Base-by-base conservation (phyloP, 805 yeast species). In the Yueomyces sp. region DNA sequence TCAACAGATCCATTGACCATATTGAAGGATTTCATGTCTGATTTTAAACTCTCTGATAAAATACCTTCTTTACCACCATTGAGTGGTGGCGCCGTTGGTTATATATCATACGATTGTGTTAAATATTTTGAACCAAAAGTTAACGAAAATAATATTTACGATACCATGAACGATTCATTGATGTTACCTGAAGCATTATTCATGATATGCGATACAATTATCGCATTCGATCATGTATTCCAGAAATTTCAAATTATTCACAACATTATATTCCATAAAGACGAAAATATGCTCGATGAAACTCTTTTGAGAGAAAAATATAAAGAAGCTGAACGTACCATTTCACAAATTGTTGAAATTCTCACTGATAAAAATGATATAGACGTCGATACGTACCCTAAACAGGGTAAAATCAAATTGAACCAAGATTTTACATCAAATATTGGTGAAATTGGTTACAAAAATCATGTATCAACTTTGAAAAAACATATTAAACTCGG, bases 81-180 rank as follows among this genome's bases (percentile, higher is more conserved):
- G 45, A 80, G 88, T 53, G 98, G 99, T 45, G 99, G 99, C 49
- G 97, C 97, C 4, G 74, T 90, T 44, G 99, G 99, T 2, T 92
- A 87, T 59, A 79, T 92, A 39, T 85, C 96, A 1, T 92, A 92
- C 56, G 99, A 92, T 63, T 92, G 99, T 68, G 83, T 92, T 56
- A 84, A 86, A 60, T 92, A 92, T 64, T 92, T 92, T 52, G 99
- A 92, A 66, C 99, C 99, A 47, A 80, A 73, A 52, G 90, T 97
- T 1, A 73, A 72, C 47, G 75, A 85, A 50, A 7, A 5, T 34
- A 19, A 19, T 34, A 6, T 11, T 11, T 34, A 34, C n/a, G 37
- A 34, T 34, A 72, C 67, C 2, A 69, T 88, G 52, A 77, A 81
- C 52, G 97, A 92, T 61, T 79, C 81, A 1, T 67, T 92, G 52